Percentiles rank a stretch among this genome's conserved stretches.
phyloP scores from a whole-genome alignment of 2,329 filamentous ascomycete genomes.

The Trichoderma atroviride region DNA sequence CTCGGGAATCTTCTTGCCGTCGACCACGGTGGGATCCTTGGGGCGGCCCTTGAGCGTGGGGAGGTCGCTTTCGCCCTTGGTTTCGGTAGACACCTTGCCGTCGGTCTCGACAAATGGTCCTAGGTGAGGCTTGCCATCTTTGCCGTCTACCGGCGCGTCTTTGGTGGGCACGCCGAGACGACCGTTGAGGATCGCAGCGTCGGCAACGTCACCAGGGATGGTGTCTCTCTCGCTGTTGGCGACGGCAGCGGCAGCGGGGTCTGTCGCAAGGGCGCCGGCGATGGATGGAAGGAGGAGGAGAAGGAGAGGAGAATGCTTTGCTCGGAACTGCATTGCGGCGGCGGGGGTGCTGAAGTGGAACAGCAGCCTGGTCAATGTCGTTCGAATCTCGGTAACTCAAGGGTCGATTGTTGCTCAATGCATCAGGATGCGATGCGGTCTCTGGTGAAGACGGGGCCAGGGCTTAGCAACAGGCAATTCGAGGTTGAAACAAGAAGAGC shows the following conservation, averaged over 20 bases:
- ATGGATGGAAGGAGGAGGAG: constrained; percentile 63
- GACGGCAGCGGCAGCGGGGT: constrained; percentile 33
- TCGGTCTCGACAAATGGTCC: constrained; percentile 74
- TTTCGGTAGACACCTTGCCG: constrained; percentile 37
- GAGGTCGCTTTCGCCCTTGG: constrained; percentile 42
- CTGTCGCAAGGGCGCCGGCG: constrained; percentile 48
- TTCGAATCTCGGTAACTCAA: constrained; percentile 7
- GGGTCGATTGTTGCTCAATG: constrained; percentile 6
- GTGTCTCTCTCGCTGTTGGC: constrained; percentile 30
- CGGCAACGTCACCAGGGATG: constrained; percentile 34
- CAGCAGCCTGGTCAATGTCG: not conserved
- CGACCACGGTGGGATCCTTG: constrained; percentile 55
- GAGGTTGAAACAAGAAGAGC: not conserved
- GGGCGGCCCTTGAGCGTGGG: constrained; percentile 55
- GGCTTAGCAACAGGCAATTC: not conserved
- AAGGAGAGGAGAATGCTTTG: constrained; percentile 56
- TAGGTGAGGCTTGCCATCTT: constrained; percentile 89
- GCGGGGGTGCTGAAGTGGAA: not conserved
- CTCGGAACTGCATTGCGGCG: constrained; percentile 61
- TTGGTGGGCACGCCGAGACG: constrained; percentile 56
- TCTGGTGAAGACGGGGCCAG: constrained; percentile 1
- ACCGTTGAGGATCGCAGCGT: constrained; percentile 37
- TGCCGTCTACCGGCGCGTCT: constrained; percentile 87
- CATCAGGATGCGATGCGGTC: not conserved
- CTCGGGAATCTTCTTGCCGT: constrained; percentile 64